phyloP scores from a whole-genome alignment of 768 basidiomycete genomes.

The Suillus paluster region DNA sequence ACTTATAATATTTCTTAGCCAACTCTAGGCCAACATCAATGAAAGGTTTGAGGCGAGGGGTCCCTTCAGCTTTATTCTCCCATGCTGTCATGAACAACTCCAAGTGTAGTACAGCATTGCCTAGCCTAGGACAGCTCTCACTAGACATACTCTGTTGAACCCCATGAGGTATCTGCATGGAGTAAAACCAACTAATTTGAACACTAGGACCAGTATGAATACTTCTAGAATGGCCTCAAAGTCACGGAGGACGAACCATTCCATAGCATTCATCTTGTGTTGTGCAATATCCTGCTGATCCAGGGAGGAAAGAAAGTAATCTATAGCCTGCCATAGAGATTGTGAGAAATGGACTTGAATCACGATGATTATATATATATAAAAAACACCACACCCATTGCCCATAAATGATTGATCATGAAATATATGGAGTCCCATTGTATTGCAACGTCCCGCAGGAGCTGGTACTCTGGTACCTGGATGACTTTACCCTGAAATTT shows the following conservation, averaged over 20 bases:
- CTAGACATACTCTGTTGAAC: background rate
- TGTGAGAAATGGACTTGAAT: too few species aligned
- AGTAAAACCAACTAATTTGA: too few species aligned
- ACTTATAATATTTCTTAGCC: slow-evolving; percentile 2
- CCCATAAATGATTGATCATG: slow-evolving; percentile 31
- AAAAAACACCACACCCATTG: too few species aligned
- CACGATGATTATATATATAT: too few species aligned
- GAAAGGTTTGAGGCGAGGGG: background rate
- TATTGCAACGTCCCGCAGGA: too few species aligned
- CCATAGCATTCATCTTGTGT: background rate
- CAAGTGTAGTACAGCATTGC: background rate
- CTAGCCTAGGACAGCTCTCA: background rate
- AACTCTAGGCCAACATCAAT: background rate
- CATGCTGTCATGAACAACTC: slow-evolving; percentile 4
- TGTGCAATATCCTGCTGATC: slow-evolving; percentile 4
- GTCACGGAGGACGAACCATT: slow-evolving; percentile 3
- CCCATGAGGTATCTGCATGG: slow-evolving; percentile 5
- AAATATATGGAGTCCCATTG: slow-evolving; percentile 45
- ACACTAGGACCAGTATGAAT: too few species aligned
- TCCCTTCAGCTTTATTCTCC: too few species aligned
- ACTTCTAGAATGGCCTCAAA: slow-evolving; percentile 8
- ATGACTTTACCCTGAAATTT: too few species aligned
- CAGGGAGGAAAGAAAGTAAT: background rate
- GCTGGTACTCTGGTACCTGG: too few species aligned
- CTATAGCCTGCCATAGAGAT: background rate